Evolutionary conservation across 2,329 filamentous ascomycete genomes (phyloP), one percentile per base, ranked within the genome.

Genomic region (Colletotrichum cereale): DNA sequence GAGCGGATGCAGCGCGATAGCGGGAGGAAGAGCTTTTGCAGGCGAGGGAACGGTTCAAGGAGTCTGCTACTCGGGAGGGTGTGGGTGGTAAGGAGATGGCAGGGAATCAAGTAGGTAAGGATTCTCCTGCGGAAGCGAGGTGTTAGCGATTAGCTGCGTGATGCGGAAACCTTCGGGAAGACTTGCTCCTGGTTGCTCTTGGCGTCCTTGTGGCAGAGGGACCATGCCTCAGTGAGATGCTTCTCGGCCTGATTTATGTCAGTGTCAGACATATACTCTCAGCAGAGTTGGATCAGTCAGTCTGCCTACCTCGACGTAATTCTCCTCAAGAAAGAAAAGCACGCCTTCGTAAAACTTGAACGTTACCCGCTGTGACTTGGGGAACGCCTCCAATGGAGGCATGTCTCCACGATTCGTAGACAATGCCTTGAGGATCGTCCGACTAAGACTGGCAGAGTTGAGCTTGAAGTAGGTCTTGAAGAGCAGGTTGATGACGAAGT

Each of bases 381-480:
- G 96, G 77, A 97, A 99, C 18, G 88, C 85, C 21, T 92, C 87
- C 38, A 98, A 85, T 0, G 89, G 85, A 0, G 96, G 96, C 84
- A 99, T 92, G 77, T 99, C 96, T 55, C 89, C 88, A 72, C 86
- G 84, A 66, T 93, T 92, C 16, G 95, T 95, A 57, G 91, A 88
- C 58, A 99, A 86, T 0, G 94, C 95, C 75, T 92, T 93, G 57
- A 99, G 86, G 61, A 98, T 92, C 75, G 96, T 98, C 79, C 96
- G 95, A 24, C 92, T 97, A 26, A 98, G 86, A n/a, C 90, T 91
- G 68, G 97, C 92, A 42, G 93, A 93, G 82, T 97, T 97, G 74
- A 98, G 86, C 84, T 94, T 97, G 86, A 99, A 99, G 81, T 98
- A 98, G 1, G 95, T 98, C 83, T 98, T 98, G 89, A 99, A 99